Conservation (phyloP, 495 filamentous ascomycete genomes). For the Penicillium steckii region DNA sequence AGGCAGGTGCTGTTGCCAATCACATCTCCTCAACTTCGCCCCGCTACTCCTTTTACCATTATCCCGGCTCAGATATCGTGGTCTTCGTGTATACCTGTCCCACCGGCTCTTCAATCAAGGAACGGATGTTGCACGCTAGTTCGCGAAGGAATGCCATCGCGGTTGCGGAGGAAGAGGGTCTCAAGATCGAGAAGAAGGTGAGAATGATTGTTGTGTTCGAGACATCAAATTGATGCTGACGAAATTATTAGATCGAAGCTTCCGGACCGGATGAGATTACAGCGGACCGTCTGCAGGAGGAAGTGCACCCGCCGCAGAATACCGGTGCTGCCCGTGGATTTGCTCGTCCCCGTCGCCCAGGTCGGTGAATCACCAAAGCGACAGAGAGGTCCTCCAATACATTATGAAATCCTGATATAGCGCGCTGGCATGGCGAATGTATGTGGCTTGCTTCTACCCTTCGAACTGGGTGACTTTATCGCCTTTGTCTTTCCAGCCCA, state of each 20-base stretch:
- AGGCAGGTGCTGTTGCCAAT: slow-evolving; percentile 50
- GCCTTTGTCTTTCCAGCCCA: slow-evolving; percentile 1
- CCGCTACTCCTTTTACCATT: slow-evolving; percentile 87
- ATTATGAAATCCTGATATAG: neutral
- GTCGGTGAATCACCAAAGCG: slow-evolving; percentile 40
- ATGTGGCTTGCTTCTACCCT: neutral
- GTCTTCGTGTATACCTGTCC: slow-evolving; percentile 97
- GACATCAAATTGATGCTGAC: slow-evolving; percentile 4
- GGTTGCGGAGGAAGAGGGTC: slow-evolving; percentile 66
- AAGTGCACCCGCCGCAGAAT: slow-evolving; percentile 72
- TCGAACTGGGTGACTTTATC: neutral
- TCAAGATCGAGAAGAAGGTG: slow-evolving; percentile 75
- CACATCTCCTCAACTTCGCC: slow-evolving; percentile 80
- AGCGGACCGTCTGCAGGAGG: slow-evolving; percentile 64
- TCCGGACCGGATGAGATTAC: slow-evolving; percentile 73
- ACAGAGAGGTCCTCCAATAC: neutral
- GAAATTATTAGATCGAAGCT: neutral
- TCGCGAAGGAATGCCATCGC: slow-evolving; percentile 70
- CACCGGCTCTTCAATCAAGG: slow-evolving; percentile 74
- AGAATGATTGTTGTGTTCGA: neutral
- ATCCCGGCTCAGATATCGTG: slow-evolving; percentile 61
- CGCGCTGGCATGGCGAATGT: neutral
- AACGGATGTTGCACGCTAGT: slow-evolving; percentile 91
- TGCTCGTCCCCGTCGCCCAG: slow-evolving; percentile 86
- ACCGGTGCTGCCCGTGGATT: slow-evolving; percentile 65